A percentile compares a stretch with the other conserved stretches of the same genome.
Conservation (phyloP, 2,329 filamentous ascomycete genomes). For the Pseudocercospora cruenta region DNA sequence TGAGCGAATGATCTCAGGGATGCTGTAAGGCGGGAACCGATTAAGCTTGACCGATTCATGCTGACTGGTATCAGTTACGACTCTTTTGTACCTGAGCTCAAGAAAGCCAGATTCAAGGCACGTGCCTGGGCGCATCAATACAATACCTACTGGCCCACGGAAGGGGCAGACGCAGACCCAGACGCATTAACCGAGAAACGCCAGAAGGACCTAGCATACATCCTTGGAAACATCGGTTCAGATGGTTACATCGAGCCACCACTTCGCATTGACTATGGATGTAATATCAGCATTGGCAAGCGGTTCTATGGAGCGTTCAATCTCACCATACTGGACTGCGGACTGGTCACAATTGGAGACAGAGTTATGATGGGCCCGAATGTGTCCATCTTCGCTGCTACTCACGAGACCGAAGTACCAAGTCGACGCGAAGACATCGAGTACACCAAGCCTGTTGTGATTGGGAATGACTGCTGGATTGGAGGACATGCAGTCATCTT, state of each 20-base stretch:
- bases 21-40: conserved; percentile 47
- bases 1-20: conserved; percentile 67
- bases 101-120: conserved; percentile 57
- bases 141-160: conserved; percentile 58
- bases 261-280: conserved; percentile 66
- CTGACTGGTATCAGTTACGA: conserved; percentile 43
- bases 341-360: conserved; percentile 57
- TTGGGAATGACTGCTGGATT: conserved; percentile 43
- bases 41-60: neutral
- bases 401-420: conserved; percentile 56
- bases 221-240: conserved; percentile 32
- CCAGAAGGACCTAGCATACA: conserved; percentile 15
- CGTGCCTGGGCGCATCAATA: conserved; percentile 61
- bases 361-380: conserved; percentile 58
- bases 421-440: conserved; percentile 54
- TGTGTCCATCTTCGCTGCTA: conserved; percentile 57
- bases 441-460: conserved; percentile 52
- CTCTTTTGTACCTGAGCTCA: conserved; percentile 53
- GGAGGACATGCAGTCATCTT: conserved; percentile 30
- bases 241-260: conserved; percentile 62
- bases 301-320: conserved; percentile 68
- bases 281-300: conserved; percentile 65
- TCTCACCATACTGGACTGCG: conserved; percentile 56
- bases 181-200: conserved; percentile 13
- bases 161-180: conserved; percentile 15